Base-by-base conservation (phyloP, 768 basidiomycete genomes). In the Pleurotus ostreatus region DNA sequence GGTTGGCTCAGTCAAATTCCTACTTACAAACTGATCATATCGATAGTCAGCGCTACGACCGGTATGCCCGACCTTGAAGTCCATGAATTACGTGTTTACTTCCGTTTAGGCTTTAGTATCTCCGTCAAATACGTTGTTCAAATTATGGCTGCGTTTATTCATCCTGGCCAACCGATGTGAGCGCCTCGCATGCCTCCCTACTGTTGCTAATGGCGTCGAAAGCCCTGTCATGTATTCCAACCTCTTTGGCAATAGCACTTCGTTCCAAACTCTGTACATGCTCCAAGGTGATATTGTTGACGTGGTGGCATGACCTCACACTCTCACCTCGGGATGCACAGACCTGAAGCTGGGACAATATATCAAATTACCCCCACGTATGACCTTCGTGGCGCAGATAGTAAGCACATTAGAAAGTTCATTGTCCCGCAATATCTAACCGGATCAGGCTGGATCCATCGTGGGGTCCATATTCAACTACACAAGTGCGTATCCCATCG, bases 221-320 rank as follows among this genome's bases (percentile, higher is more conserved):
- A 79, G 78, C 38, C 71, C 78, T 12, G 76, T 77, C 52, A 81
- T 83, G 80, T 82, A 82, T 56, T 80, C 79, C 5, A 80, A 79
- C 60, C 60, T 81, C 44, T 81, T 78, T 65, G 80, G 81, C 41
- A 77, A 80, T 65, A 76, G 74, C 62, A 78, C 77, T 0, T 73
- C 75, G 5, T 77, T 73, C 65, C 80, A 86, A 68, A 80, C 81
- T 4, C 61, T 84, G 3, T 73, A 74, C 55, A 69, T 82, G 69
- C 67, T 82, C 16, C 78, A 80, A 72, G 78, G 78, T 71, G 55
- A 30, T 58, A 49, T 45, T 34, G 30, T 34, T 34, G 30, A 34
- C 30, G 3, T 11, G 11, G 30, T 11, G 11, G 30, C 30, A 34
- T 11, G 30, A 1, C 11, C 8, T 34, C 11, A 11, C 9, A 11